These are phyloP conservation scores for Leishmania arabica DNA, from an alignment of 208 protist species.

Conservation along the genomic window DNA sequence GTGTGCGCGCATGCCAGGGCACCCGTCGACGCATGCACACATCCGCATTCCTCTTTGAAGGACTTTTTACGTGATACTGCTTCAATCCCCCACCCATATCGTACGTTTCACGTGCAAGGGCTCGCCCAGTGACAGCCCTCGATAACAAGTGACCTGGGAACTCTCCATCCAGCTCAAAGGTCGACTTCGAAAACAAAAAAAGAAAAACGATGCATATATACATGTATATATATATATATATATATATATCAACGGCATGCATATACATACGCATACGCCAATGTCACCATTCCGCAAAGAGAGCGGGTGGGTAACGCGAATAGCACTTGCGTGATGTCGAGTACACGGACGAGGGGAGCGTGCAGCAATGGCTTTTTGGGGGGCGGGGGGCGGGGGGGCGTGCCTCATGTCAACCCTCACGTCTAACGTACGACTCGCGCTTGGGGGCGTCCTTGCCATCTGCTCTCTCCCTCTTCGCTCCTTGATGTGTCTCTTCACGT, in stretches of 20 bases:
- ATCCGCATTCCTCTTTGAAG: neutral
- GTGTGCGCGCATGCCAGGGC: neutral
- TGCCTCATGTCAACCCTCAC: neutral
- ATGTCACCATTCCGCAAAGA: neutral
- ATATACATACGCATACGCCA: neutral
- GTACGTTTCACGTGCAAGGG: neutral
- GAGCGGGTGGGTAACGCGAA: neutral
- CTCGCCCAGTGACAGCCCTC: neutral
- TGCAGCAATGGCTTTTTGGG: neutral
- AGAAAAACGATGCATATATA: no score
- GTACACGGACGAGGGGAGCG: neutral
- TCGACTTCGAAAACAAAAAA: neutral
- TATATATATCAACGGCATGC: neutral
- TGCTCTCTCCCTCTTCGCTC: neutral
- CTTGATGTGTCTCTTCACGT: neutral
- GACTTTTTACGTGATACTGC: constrained; percentile 12
- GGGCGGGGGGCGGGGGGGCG: neutral
- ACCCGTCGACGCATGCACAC: neutral
- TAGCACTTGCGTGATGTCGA: neutral
- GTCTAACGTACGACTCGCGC: neutral
- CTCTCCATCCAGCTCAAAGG: neutral
- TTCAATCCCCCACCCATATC: neutral
- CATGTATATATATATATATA: neutral
- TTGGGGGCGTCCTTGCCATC: neutral
- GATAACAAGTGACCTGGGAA: neutral